phyloP scores from a whole-genome alignment of 495 filamentous ascomycete genomes.

The Tuber magnatum region DNA sequence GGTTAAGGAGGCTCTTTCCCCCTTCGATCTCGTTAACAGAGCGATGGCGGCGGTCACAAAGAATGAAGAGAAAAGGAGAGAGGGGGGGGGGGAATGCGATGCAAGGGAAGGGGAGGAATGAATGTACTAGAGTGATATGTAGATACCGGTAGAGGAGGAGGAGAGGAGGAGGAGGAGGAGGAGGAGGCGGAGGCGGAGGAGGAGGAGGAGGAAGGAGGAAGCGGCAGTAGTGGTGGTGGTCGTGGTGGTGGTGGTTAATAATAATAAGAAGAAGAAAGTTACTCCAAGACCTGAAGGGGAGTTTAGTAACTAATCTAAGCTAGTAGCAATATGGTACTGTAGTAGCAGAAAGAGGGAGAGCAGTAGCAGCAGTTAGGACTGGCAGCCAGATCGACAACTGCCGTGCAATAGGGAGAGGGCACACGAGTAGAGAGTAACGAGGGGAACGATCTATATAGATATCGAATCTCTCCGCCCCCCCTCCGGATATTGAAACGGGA shows the following conservation, averaged over 20 bases:
- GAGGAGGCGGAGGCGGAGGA: too few species aligned
- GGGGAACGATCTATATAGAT: constrained; percentile 23
- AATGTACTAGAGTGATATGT: neutral
- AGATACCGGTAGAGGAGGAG: neutral
- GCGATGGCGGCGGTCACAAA: neutral
- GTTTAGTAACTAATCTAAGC: neutral
- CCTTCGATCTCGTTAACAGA: neutral
- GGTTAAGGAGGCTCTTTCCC: neutral
- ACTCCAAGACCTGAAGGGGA: neutral
- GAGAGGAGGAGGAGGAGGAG: neutral
- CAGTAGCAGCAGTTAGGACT: neutral
- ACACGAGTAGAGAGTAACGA: constrained; percentile 16
- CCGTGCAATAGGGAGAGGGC: neutral
- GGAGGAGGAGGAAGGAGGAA: too few species aligned
- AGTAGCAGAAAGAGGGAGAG: neutral
- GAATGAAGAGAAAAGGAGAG: neutral
- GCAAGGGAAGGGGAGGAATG: neutral
- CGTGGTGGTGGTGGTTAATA: neutral
- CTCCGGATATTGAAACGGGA: constrained; percentile 21
- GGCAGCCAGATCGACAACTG: neutral
- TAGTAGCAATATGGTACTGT: neutral
- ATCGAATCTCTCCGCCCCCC: constrained; percentile 28
- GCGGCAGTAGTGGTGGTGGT: too few species aligned
- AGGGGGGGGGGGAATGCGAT: neutral
- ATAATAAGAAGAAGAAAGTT: neutral